Evolutionary conservation across 2,329 filamentous ascomycete genomes (phyloP), one percentile per base, ranked within the genome.

Genomic region (Trichoderma atrobrunneum): DNA sequence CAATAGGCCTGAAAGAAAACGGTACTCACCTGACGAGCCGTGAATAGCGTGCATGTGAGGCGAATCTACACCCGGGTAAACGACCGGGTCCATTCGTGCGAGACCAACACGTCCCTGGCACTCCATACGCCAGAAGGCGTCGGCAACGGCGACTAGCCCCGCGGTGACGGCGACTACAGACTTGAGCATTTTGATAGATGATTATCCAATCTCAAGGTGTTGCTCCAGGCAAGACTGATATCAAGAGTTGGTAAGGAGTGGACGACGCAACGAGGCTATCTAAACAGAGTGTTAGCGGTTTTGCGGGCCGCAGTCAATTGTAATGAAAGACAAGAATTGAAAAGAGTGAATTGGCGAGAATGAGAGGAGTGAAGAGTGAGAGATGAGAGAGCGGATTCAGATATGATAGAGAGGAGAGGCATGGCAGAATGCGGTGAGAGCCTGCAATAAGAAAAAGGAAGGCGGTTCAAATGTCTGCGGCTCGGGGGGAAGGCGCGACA

Each of bases 51-150:
- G 94, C 26, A 88, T 87, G 81, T 97, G 94, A 72, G 85, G 80
- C 11, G 90, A 88, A 39, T 89, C 74, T 24, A 78, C 76, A 64
- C 89, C 90, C 3, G 87, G 87, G 72, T 89, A 86, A 71, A 96
- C 86, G 71, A 97, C 85, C 21, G 94, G 94, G 79, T 97, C 94
- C 54, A 97, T 85, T 72, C 93, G 89, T 64, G 89, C 92, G 72
- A 93, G 80, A 74, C 90, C 93, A 75, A 90, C 85, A 61, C 88
- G 87, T 71, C 90, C 90, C 76, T 89, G 91, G 82, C 94, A 97
- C 77, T 93, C 92, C 87, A 97, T 92, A 79, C 94, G 93, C 93
- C 93, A 97, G 82, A 97, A 97, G 73, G 92, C 94, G 76, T 87
- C 79, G 61, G 85, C 86, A 72, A 82, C 76, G 54, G 79, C 79